These are phyloP conservation scores for Trametes maxima DNA, from an alignment of 768 basidiomycete genomes.

Conservation along the genomic window DNA sequence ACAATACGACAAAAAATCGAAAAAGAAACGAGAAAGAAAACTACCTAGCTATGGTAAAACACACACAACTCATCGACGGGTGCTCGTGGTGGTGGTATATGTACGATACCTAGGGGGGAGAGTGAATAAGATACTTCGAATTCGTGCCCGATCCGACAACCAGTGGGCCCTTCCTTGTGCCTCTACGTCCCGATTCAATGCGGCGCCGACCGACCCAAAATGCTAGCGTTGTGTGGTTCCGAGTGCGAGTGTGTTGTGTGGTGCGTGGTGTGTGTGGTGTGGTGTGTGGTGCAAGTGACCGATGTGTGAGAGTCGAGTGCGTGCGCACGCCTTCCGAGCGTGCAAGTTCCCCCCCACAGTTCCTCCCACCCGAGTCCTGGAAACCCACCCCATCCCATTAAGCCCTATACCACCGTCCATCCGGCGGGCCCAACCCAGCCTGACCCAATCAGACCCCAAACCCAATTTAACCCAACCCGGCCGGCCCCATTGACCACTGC, in stretches of 20 bases:
- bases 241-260: not conserved
- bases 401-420: not conserved
- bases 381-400: not conserved
- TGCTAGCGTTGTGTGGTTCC: not conserved
- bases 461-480: too few relatives aligned
- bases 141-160: not conserved
- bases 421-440: not conserved
- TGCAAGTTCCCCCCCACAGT: not conserved
- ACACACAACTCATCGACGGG: too few relatives aligned
- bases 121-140: not conserved
- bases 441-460: too few relatives aligned
- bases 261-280: too few relatives aligned
- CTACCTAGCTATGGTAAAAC: too few relatives aligned
- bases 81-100: not conserved
- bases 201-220: not conserved
- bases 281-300: too few relatives aligned
- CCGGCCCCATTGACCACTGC: too few relatives aligned
- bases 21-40: too few relatives aligned
- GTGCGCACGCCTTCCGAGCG: not conserved
- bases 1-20: too few relatives aligned
- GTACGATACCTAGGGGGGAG: constrained; percentile 1
- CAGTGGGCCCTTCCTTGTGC: not conserved
- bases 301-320: too few relatives aligned
- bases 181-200: not conserved
- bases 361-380: not conserved